Conservation (phyloP, 2,329 filamentous ascomycete species). For the Neonectria ditissima region DNA sequence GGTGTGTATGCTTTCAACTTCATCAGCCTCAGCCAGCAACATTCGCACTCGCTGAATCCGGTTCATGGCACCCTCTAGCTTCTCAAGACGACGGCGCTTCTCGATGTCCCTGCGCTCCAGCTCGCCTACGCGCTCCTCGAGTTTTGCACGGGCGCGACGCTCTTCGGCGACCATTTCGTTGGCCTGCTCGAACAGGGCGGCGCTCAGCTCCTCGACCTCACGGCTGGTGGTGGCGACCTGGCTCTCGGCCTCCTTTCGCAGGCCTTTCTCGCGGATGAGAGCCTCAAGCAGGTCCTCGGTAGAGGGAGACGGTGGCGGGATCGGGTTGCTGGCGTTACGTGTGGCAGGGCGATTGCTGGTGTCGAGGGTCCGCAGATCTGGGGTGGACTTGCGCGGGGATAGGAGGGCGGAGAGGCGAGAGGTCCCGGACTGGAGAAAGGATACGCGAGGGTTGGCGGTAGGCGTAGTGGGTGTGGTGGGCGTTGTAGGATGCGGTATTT, state of each 20-base stretch:
- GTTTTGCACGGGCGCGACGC: conserved; percentile 74
- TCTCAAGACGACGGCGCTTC: conserved; percentile 75
- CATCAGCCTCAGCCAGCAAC: conserved; percentile 60
- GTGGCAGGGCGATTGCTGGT: conserved; percentile 33
- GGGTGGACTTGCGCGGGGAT: conserved; percentile 60
- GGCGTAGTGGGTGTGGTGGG: conserved; percentile 44
- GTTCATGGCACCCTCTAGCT: conserved; percentile 76
- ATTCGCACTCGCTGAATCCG: conserved; percentile 78
- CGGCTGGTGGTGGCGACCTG: conserved; percentile 71
- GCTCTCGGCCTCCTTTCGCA: conserved; percentile 77
- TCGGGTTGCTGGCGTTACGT: conserved; percentile 36
- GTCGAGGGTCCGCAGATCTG: conserved; percentile 41
- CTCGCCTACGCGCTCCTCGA: conserved; percentile 77
- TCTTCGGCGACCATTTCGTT: conserved; percentile 90
- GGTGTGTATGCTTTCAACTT: conserved; percentile 19
- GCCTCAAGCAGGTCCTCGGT: conserved; percentile 69
- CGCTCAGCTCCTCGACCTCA: conserved; percentile 84
- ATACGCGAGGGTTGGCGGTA: conserved; percentile 50
- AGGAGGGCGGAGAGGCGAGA: conserved; percentile 60
- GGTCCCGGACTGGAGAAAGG: conserved; percentile 60
- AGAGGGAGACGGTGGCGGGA: conserved; percentile 43
- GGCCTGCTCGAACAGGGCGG: conserved; percentile 81
- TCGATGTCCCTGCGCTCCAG: conserved; percentile 78
- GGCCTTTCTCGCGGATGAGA: conserved; percentile 73
- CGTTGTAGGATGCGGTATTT: conserved; percentile 32